Conservation (phyloP, 2,329 filamentous ascomycete genomes). For the Hypoxylon sp. region DNA sequence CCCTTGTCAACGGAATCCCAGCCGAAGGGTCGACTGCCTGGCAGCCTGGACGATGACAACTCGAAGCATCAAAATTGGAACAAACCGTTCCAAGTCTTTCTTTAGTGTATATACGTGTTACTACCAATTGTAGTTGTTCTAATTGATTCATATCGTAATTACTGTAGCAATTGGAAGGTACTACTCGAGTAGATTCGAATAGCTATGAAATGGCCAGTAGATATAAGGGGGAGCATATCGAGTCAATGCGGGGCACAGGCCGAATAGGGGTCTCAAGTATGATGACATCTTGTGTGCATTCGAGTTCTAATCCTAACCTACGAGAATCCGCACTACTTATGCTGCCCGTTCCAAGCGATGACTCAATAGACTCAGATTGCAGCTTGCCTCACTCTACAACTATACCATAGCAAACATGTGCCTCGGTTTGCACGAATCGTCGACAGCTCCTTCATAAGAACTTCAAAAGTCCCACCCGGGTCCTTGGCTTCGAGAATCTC, state of each 20-base stretch:
- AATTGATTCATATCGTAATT: not conserved
- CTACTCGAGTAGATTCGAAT: no score
- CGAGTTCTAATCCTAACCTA: not conserved
- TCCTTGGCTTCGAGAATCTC: no score
- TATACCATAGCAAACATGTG: no score
- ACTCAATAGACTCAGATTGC: no score
- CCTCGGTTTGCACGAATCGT: no score
- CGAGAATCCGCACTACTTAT: not conserved
- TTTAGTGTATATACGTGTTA: not conserved
- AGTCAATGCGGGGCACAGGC: not conserved
- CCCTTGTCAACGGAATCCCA: slow-evolving; percentile 7
- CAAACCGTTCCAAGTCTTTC: not conserved
- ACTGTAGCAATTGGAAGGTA: no score
- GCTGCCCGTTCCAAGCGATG: no score
- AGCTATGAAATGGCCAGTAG: not conserved
- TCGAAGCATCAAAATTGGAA: slow-evolving; percentile 1
- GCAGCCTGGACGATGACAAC: not conserved
- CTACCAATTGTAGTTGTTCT: not conserved
- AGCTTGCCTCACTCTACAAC: no score
- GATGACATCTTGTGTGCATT: not conserved
- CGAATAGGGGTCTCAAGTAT: not conserved
- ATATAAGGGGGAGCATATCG: not conserved
- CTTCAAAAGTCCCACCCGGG: no score
- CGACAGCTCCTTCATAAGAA: no score
- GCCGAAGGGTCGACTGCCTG: slow-evolving; percentile 3